phyloP scores from a whole-genome alignment of 1,139 yeast species.

The Candida albicans region DNA sequence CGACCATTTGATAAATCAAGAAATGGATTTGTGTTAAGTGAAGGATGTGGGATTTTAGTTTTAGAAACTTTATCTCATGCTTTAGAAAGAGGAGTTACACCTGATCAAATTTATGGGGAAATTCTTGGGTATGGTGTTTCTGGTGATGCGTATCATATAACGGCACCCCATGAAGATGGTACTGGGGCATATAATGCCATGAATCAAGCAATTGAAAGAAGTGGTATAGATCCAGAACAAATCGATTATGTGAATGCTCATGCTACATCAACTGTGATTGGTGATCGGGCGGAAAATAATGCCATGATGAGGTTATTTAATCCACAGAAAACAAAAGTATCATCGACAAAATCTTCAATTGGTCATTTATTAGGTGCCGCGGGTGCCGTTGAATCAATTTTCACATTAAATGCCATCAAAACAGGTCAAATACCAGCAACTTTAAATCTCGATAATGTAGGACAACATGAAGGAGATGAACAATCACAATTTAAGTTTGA shows the following conservation, averaged over 20 bases:
- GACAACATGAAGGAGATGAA: constrained; percentile 44
- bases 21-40: constrained; percentile 89
- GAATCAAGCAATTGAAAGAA: constrained; percentile 66
- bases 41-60: constrained; percentile 83
- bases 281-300: constrained; percentile 82
- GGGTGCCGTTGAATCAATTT: constrained; percentile 89
- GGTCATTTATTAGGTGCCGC: constrained; percentile 97
- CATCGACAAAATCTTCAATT: constrained; percentile 87
- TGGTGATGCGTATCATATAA: constrained; percentile 91
- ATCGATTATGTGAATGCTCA: constrained; percentile 90
- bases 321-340: constrained; percentile 44
- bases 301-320: constrained; percentile 64
- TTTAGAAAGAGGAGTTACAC: constrained; percentile 51
- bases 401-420: constrained; percentile 67
- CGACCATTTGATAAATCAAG: constrained; percentile 84
- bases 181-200: constrained; percentile 84
- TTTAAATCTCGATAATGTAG: constrained; percentile 59
- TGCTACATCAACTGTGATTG: constrained; percentile 89
- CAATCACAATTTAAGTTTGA: constrained; percentile 51
- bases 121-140: constrained; percentile 84
- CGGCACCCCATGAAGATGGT: constrained; percentile 85
- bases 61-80: constrained; percentile 83
- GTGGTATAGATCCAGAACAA: constrained; percentile 40
- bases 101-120: constrained; percentile 70
- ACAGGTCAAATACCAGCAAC: constrained; percentile 74